These are phyloP conservation scores for Sporothrix protearum DNA, from an alignment of 2,329 filamentous ascomycete species.

Conservation along the genomic window DNA sequence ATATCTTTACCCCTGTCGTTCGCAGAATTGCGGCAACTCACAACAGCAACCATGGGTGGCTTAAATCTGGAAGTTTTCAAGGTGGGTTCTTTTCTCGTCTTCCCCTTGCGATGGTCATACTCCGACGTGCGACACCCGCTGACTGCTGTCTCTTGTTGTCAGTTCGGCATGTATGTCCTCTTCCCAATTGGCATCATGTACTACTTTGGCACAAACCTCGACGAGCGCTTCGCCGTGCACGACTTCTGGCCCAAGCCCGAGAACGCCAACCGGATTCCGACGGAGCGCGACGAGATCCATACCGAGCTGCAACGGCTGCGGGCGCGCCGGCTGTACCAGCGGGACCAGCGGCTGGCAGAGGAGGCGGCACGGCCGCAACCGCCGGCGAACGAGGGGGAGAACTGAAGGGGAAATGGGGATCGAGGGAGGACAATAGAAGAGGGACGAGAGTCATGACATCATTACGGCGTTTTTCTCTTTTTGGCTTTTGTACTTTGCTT, in stretches of 20 bases:
- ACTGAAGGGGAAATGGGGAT: slow-evolving; percentile 6
- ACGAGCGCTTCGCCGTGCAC: slow-evolving; percentile 80
- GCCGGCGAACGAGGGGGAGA: neutral
- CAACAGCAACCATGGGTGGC: slow-evolving; percentile 60
- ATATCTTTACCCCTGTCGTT: neutral
- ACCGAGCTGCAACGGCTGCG: slow-evolving; percentile 73
- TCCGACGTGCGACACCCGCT: neutral
- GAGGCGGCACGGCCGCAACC: slow-evolving; percentile 34
- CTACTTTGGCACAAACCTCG: slow-evolving; percentile 98
- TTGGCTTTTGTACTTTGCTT: neutral
- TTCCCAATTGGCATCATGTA: slow-evolving; percentile 99
- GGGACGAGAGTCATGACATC: neutral
- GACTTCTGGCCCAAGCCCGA: slow-evolving; percentile 90
- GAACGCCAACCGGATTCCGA: slow-evolving; percentile 71
- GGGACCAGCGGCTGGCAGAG: slow-evolving; percentile 58
- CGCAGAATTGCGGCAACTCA: neutral
- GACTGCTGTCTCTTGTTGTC: slow-evolving; percentile 10
- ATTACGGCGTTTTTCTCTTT: slow-evolving; percentile 12
- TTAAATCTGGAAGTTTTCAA: slow-evolving; percentile 95
- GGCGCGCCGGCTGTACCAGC: slow-evolving; percentile 64
- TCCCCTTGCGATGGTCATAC: neutral
- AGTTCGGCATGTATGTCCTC: slow-evolving; percentile 99
- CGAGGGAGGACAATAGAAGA: neutral
- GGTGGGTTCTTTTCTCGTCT: slow-evolving; percentile 47
- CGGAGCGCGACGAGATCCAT: slow-evolving; percentile 76